Evolutionary conservation across 495 filamentous ascomycete species (phyloP).

Genomic region (Lepraria neglecta): DNA sequence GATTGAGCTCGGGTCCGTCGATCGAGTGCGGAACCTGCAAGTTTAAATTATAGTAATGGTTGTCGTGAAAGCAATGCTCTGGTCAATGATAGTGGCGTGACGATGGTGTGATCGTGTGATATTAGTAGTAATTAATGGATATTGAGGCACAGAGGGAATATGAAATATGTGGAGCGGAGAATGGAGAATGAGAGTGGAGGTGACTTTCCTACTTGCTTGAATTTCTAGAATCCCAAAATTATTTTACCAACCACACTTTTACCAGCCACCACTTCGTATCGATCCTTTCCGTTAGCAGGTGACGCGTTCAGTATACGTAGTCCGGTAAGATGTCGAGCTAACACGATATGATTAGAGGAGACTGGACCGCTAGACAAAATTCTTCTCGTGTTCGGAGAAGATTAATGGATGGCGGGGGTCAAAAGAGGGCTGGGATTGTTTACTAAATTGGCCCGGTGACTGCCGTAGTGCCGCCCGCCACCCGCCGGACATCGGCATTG

Average conservation of each 20-base stretch:
- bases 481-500: slow-evolving; percentile 7
- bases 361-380: slow-evolving; percentile 12
- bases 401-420: not conserved
- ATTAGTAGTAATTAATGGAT: not conserved
- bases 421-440: not conserved
- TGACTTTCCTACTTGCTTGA: slow-evolving; percentile 5
- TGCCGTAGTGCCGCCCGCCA: not conserved
- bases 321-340: not conserved
- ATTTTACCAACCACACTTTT: slow-evolving; percentile 8
- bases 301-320: slow-evolving; percentile 2
- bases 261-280: slow-evolving; percentile 13
- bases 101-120: not conserved
- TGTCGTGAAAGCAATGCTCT: not conserved
- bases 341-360: slow-evolving; percentile 8
- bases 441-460: not conserved
- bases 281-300: slow-evolving; percentile 5
- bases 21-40: slow-evolving; percentile 1
- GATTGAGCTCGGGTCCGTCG: not conserved
- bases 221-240: not conserved
- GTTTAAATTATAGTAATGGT: not conserved
- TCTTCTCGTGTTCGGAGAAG: not conserved
- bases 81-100: not conserved
- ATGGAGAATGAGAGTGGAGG: not conserved
- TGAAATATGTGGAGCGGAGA: not conserved
- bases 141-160: not conserved